phyloP scores from a whole-genome alignment of 2,329 filamentous ascomycete genomes.

The Alternaria triticina region DNA sequence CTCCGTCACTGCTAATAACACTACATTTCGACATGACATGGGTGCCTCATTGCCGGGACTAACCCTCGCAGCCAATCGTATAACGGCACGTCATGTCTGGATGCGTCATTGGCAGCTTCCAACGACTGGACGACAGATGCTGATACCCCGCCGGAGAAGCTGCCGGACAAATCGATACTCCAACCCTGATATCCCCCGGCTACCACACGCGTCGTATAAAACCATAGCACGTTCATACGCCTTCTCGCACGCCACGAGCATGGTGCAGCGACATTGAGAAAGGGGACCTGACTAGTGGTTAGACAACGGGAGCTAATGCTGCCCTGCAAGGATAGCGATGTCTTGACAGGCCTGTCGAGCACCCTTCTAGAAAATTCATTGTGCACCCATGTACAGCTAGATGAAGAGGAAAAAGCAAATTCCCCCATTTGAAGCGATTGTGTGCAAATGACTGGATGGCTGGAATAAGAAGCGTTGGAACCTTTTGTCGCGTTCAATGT shows the following conservation, averaged over 20 bases:
- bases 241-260: background rate
- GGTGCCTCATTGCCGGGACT: background rate
- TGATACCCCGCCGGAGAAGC: background rate
- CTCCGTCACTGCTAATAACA: constrained; percentile 7
- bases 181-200: background rate
- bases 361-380: background rate
- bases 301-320: constrained; percentile 22
- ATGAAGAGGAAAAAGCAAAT: background rate
- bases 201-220: background rate
- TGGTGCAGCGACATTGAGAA: constrained; percentile 5
- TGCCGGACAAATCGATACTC: background rate
- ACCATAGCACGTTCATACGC: background rate
- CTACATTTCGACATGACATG: background rate
- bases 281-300: constrained; percentile 19
- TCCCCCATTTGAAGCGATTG: background rate
- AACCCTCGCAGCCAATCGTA: constrained; percentile 10
- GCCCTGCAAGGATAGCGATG: constrained; percentile 3
- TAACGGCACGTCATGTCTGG: constrained; percentile 6
- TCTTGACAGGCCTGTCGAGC: background rate
- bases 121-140: constrained; percentile 2
- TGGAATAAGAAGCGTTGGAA: background rate
- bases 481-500: background rate
- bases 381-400: background rate
- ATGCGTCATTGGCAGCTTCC: constrained; percentile 1
- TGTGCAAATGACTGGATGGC: background rate